These are phyloP conservation scores for Talaromyces sp. DNA, from an alignment of 2,329 filamentous ascomycete species.

Conservation along the genomic window DNA sequence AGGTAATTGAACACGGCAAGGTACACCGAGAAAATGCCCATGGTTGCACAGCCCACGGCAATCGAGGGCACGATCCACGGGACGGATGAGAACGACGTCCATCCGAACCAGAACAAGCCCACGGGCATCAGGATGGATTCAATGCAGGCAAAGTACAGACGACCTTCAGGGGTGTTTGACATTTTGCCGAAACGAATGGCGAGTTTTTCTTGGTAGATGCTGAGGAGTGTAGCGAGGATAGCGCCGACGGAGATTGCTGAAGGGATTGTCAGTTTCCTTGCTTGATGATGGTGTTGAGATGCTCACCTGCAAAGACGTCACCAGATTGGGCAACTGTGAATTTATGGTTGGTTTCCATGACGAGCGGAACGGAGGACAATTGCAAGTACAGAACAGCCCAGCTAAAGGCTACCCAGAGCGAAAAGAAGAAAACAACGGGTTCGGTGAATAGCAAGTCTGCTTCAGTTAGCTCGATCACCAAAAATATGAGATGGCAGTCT, in stretches of 20 bases:
- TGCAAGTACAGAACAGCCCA: constrained; percentile 88
- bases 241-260: constrained; percentile 66
- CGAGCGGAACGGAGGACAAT: constrained; percentile 75
- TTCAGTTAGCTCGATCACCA: not conserved
- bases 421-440: constrained; percentile 70
- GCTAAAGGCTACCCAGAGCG: constrained; percentile 82
- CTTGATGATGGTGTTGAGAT: not conserved
- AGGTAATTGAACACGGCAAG: constrained; percentile 91
- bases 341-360: constrained; percentile 66
- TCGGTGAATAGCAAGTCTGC: constrained; percentile 59
- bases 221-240: constrained; percentile 64
- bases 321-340: constrained; percentile 69
- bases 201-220: constrained; percentile 70
- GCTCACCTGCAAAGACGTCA: constrained; percentile 62
- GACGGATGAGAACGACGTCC: constrained; percentile 60
- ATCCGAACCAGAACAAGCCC: constrained; percentile 79
- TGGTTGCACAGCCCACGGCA: constrained; percentile 70
- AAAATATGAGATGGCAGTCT: constrained; percentile 26
- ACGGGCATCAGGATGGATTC: constrained; percentile 72
- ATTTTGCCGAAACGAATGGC: constrained; percentile 52
- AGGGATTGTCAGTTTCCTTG: constrained; percentile 5
- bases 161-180: constrained; percentile 64
- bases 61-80: constrained; percentile 73
- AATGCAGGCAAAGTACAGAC: constrained; percentile 80
- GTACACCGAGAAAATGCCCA: constrained; percentile 84